Evolutionary conservation across 805 yeast species (phyloP), one percentile per base, ranked within the genome.

Genomic region (Candida fluviatilis): DNA sequence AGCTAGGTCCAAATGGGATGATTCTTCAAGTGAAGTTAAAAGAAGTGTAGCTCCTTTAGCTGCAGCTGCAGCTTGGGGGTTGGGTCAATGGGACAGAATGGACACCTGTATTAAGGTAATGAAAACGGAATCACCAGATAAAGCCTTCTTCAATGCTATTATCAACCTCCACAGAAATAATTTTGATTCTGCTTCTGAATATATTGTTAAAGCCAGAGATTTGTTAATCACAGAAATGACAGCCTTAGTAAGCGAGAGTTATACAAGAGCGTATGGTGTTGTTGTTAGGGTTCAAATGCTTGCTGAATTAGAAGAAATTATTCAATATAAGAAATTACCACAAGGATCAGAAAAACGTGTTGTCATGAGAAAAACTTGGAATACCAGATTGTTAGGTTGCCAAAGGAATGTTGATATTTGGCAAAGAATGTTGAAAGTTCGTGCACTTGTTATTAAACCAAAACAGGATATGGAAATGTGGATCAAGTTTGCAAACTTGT

Each of bases 41-140:
- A 71, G 96, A 39, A 78, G 82, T 4, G 89, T 93, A 49, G 99
- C 99, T 1, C 98, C 99, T 1, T 66, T 95, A 38, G 99, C 98
- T 0, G 99, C 99, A 0, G 97, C 98, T 2, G 97, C 99, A 1
- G 88, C 98, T 1, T 93, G 99, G 99, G 97, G 98, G 12, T 68
- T 95, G 30, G 91, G 91, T 2, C 93, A 87, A 54, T 95, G 99
- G 99, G 96, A 89, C 48, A 73, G 86, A 51, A 90, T 95, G 89
- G 97, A 87, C 52, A 77, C 84, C 5, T 93, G 89, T 51, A 90
- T 91, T 39, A 69, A 79, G 47, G 95, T 85, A 1, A 89, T 93
- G 95, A 87, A 87, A 48, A 69, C 78, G 2, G 96, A 88, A 44
- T 85, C 96, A 2, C 96, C 98, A 0, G 98, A 93, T 55, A 80